Evolutionary conservation across 768 basidiomycete genomes (phyloP).

Genomic region (Paxillus involutus): DNA sequence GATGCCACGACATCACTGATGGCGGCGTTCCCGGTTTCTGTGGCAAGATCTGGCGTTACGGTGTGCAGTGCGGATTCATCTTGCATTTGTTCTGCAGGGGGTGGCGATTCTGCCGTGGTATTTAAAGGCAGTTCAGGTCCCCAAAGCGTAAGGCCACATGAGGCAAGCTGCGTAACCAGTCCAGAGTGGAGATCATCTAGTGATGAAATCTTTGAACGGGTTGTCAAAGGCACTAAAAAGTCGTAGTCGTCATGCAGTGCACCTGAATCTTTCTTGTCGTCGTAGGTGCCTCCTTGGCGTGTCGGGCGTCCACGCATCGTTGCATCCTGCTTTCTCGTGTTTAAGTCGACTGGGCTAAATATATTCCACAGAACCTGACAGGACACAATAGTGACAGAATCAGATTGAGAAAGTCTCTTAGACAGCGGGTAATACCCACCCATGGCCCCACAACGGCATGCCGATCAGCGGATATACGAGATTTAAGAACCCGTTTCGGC

Average conservation of each 20-base stretch:
- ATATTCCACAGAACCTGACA: constrained; percentile 48
- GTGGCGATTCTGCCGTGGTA: neutral
- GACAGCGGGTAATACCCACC: constrained; percentile 38
- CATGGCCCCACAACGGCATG: constrained; percentile 53
- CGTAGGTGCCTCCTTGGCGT: constrained; percentile 14
- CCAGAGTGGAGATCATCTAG: constrained; percentile 50
- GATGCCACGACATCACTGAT: neutral
- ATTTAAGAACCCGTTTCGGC: constrained; percentile 41
- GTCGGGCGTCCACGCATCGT: constrained; percentile 35
- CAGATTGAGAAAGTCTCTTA: neutral
- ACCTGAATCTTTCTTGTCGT: constrained; percentile 11
- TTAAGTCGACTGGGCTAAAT: constrained; percentile 35
- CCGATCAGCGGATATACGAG: constrained; percentile 48
- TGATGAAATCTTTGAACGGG: constrained; percentile 37
- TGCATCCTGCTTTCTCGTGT: constrained; percentile 43
- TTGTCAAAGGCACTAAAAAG: constrained; percentile 44
- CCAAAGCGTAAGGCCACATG: constrained; percentile 54
- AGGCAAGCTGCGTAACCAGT: constrained; percentile 45
- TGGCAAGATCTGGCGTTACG: neutral
- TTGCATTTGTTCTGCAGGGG: neutral
- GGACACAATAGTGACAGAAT: neutral
- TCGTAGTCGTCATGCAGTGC: constrained; percentile 48
- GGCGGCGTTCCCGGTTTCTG: neutral
- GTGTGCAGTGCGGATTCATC: neutral
- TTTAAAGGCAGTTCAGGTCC: constrained; percentile 13